A percentile compares a stretch with the other conserved stretches of the same genome.
phyloP scores from a whole-genome alignment of 129 eudicot species.

The Arctium minus region DNA sequence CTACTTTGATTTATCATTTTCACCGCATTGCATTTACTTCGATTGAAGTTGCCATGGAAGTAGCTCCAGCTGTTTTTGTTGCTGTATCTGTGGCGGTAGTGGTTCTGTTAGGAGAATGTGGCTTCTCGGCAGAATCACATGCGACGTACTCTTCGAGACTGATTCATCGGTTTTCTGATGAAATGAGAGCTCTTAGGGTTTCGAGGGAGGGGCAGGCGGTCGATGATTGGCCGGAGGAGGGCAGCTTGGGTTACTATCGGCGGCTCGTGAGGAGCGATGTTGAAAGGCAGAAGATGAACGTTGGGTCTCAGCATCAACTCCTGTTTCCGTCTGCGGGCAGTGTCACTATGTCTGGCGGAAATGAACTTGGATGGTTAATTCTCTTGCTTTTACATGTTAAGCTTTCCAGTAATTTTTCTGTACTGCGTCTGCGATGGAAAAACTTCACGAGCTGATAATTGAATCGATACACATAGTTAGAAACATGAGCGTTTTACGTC shows the following conservation, averaged over 20 bases:
- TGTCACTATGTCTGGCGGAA: conserved; percentile 63
- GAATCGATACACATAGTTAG: not conserved
- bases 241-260: conserved; percentile 52
- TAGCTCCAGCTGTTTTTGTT: conserved; percentile 2
- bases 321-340: conserved; percentile 77
- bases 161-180: conserved; percentile 61
- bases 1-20: not conserved
- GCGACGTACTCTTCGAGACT: conserved; percentile 47
- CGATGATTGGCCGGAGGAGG: conserved; percentile 43
- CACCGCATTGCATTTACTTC: conserved; percentile 6
- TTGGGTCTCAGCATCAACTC: conserved; percentile 46
- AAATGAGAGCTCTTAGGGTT: conserved; percentile 52
- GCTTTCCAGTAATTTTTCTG: not conserved
- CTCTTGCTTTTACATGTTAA: conserved; percentile 4
- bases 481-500: not conserved
- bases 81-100: conserved; percentile 3
- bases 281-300: conserved; percentile 70
- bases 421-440: not conserved
- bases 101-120: conserved; percentile 21
- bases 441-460: not conserved
- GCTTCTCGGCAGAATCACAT: conserved; percentile 17
- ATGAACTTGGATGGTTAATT: conserved; percentile 86
- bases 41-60: conserved; percentile 19
- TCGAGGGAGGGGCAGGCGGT: conserved; percentile 18
- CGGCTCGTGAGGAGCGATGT: conserved; percentile 50